Evolutionary conservation across 2,329 filamentous ascomycete species (phyloP), one percentile per base, ranked within the genome.

Genomic region (Dichotomopilus funicola): DNA sequence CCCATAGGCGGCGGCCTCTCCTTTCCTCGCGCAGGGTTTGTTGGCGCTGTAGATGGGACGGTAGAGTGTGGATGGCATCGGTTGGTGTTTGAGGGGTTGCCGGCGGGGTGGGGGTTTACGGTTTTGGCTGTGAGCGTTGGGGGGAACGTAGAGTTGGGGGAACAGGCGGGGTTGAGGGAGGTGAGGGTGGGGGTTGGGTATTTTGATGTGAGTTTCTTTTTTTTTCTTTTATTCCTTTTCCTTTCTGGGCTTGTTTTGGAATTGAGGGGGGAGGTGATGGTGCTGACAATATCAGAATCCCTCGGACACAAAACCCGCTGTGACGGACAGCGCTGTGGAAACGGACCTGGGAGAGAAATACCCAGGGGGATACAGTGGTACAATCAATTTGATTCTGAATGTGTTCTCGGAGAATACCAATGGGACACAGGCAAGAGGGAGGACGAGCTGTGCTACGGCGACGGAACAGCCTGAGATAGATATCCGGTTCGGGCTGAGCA

Each of bases 151-250:
- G 7, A 33, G 12, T 10, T 55, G 19, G 36, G 27, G 1, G 27
- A n/a, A n/a, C n/a, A n/a, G n/a, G n/a, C n/a, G 33, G 27, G 6
- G 19, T 51, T 31, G 53, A 53, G 10, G 10, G 11, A 36, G 37
- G 48, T 41, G 5, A 42, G 36, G 37, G 48, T 55, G 10, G 43
- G 42, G 43, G 43, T 55, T 37, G 48, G 36, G n/a, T 55, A 55
- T 36, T 42, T 49, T 40, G 5, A 9, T 38, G 38, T 54, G 7
- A 3, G 45, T 45, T 42, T 42, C 10, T 3, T 42, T 8, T 42
- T 42, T 7, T 2, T 42, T 48, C 5, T 33, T 9, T 12, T 12
- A 34, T 41, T 35, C 33, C 1, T 4, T 41, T 37, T 27, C 5
- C 9, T 37, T 9, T 7, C 13, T 12, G 5, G 27, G 13, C 7